Evolutionary conservation across 1,284 basidiomycete genomes (phyloP), one percentile per base, ranked within the genome.

Genomic region (Leccinum pachyderme): DNA sequence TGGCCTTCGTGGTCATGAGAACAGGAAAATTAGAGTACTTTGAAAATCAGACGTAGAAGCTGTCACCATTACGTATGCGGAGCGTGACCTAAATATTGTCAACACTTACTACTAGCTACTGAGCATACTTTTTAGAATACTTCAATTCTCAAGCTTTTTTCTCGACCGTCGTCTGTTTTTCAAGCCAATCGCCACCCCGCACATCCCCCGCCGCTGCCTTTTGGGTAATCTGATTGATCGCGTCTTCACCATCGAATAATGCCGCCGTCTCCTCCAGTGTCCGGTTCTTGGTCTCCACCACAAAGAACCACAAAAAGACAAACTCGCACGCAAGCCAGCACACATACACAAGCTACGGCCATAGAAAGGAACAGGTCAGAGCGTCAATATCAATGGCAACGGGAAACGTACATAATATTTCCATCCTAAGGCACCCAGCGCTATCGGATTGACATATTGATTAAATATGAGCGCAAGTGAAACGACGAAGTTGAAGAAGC

Each of bases 381-480:
- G 25, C 9, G n/a, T 7, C 29, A 2, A 8, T 2, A 11, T 29
- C 15, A 18, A 5, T 27, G 12, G 18, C 28, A 41, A 28, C 44
- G 37, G 15, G 18, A 1, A 5, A 69, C 75, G 43, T 60, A 79
- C 75, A 62, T 82, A 49, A 83, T 84, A 86, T 66, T 82, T 87
- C 89, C 89, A 91, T 46, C 68, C 73, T 52, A 89, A 70, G 27
- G 72, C 68, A 5, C 68, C 71, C 52, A 86, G 77, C 3, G 87
- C 89, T 63, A 91, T 79, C n/a, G 89, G 89, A 73, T 91, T 92
- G 66, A 87, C 82, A 62, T 89, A 91, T 72, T 91, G 87, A 71
- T 91, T 91, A 76, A 90, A 89, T 58, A 86, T 83, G 59, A 87
- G 81, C 0, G 87, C 81, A 22, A 83, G 61, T 22, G 84, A 85